Evolutionary conservation across 306 rosid species (phyloP), one percentile per base, ranked within the genome.

Genomic region (Quercus wislizeni): DNA sequence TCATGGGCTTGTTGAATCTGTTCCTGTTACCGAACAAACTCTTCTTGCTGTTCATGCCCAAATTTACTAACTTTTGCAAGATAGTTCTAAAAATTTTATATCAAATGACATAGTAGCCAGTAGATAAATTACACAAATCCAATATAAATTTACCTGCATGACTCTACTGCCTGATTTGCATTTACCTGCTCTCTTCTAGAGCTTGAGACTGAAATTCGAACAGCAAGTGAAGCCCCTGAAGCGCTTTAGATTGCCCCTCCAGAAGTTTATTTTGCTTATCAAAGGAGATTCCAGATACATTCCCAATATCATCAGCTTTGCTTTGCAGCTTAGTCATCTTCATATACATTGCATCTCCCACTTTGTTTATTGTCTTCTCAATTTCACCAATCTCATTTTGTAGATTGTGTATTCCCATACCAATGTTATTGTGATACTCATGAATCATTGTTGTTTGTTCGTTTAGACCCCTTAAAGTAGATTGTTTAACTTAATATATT

Each of bases 131-230:
- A 5, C 15, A 1, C 38, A 58, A 2, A 58, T 8, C 25, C 46
- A 4, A 6, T 19, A 41, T 57, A 10, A 35, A 41, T 55, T 15
- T 20, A 62, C 15, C 18, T 62, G 20, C 15, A 14, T 28, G 58
- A 33, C n/a, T 28, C 69, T 27, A 25, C 41, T 43, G 35, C 74
- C 1, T 5, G 15, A 35, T 35, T 35, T 35, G 8, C 8, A 23
- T 64, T 19, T 81, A 88, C 98, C 94, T 87, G 94, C 90, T 91
- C 74, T 92, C 98, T 33, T 94, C 90, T 70, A 91, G 54, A 43
- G 97, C 98, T 85, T 94, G 87, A 6, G 89, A 81, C 71, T 91
- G 97, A 83, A 80, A 86, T 52, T 90, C 81, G 9, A 84, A 83
- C 57, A 89, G 75, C 7, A 90, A 82, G 62, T 80, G 70, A 61